Evolutionary conservation across 2,329 filamentous ascomycete species (phyloP).

Genomic region (Botrytis sinoallii): DNA sequence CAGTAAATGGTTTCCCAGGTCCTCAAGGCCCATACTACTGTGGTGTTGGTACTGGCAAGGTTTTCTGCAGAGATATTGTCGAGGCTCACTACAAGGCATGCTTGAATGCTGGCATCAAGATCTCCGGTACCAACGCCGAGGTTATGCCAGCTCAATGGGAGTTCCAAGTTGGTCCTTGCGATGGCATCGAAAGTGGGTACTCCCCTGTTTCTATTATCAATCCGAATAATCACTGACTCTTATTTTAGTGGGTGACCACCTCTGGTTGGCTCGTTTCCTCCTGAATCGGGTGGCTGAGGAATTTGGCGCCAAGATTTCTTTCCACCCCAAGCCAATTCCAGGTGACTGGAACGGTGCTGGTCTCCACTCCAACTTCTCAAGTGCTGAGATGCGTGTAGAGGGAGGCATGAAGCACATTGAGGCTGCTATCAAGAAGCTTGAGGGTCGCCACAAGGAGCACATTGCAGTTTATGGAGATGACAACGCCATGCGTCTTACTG

Average conservation of each 20-base stretch:
- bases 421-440: slow-evolving; percentile 77
- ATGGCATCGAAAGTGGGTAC: slow-evolving; percentile 72
- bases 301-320: slow-evolving; percentile 92
- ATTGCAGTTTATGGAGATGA: slow-evolving; percentile 94
- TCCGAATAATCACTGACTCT: slow-evolving; percentile 28
- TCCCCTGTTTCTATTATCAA: slow-evolving; percentile 14
- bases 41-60: slow-evolving; percentile 94
- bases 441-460: slow-evolving; percentile 74
- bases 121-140: slow-evolving; percentile 98
- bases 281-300: slow-evolving; percentile 91
- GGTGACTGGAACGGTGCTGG: slow-evolving; percentile 97
- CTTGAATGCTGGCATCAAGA: slow-evolving; percentile 85
- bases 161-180: slow-evolving; percentile 91
- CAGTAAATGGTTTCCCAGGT: slow-evolving; percentile 72
- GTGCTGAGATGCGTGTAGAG: slow-evolving; percentile 80
- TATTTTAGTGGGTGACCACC: slow-evolving; percentile 78
- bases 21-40: slow-evolving; percentile 95
- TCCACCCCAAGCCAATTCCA: slow-evolving; percentile 91
- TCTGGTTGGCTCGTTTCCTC: slow-evolving; percentile 90
- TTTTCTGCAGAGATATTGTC: slow-evolving; percentile 96
- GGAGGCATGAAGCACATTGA: slow-evolving; percentile 97
- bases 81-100: slow-evolving; percentile 87
- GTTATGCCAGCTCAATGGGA: slow-evolving; percentile 99
- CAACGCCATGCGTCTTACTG: slow-evolving; percentile 91
- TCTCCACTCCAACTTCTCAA: slow-evolving; percentile 92